Conservation (phyloP, 1,284 basidiomycete genomes). For the Ganoderma lucidum region DNA sequence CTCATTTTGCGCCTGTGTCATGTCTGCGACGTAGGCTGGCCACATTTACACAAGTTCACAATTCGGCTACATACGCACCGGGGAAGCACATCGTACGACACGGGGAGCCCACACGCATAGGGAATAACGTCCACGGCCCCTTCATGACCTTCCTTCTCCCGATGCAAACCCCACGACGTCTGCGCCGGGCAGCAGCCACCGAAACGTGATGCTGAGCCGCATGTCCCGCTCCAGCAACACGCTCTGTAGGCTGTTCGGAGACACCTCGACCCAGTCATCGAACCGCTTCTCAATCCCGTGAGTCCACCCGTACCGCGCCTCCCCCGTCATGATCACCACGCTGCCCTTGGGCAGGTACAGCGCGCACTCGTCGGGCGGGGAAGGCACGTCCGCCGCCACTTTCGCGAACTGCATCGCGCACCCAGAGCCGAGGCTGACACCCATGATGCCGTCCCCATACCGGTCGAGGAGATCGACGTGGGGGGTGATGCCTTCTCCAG, state of each 20-base stretch:
- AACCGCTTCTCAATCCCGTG: slow-evolving; percentile 71
- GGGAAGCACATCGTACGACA: not conserved
- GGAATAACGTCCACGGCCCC: not conserved
- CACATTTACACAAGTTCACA: not conserved
- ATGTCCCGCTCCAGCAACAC: slow-evolving; percentile 56
- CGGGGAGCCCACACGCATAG: too few relatives aligned
- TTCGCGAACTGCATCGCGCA: slow-evolving; percentile 76
- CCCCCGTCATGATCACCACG: slow-evolving; percentile 79
- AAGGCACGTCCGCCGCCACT: slow-evolving; percentile 3
- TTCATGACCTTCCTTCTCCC: not conserved
- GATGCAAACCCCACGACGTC: too few relatives aligned
- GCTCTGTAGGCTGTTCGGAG: slow-evolving; percentile 26
- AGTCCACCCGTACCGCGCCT: slow-evolving; percentile 76
- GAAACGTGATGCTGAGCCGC: slow-evolving; percentile 79
- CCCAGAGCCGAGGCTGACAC: slow-evolving; percentile 73
- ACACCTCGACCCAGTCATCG: slow-evolving; percentile 57
- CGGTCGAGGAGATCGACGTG: slow-evolving; percentile 62
- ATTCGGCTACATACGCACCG: not conserved
- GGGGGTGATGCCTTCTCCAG: slow-evolving; percentile 81
- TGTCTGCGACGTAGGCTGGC: not conserved
- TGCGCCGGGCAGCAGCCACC: slow-evolving; percentile 35
- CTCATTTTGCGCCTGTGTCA: not conserved
- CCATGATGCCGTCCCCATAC: slow-evolving; percentile 84
- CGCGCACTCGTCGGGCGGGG: slow-evolving; percentile 21
- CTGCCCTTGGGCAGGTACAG: slow-evolving; percentile 73